Conservation (phyloP, 345 rosid species). For the Corchorus olitorius region DNA sequence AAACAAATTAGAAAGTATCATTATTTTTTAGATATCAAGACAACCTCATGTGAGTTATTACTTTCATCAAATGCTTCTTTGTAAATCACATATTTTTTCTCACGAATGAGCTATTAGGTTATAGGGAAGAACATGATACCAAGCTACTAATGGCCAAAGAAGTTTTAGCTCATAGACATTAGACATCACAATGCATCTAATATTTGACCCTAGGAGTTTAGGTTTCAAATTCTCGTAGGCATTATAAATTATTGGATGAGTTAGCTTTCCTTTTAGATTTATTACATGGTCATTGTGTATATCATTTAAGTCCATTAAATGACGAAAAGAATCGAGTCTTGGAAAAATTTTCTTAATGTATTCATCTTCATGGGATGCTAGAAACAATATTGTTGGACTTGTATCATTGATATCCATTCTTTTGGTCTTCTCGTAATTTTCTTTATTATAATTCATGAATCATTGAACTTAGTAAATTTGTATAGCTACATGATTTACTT, state of each 20-base stretch:
- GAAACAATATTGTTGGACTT: no score
- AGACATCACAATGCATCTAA: neutral
- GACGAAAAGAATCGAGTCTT: no score
- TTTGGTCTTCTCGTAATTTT: no score
- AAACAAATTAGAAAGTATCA: no score
- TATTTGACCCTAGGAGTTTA: neutral
- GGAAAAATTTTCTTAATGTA: no score
- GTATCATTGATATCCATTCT: no score
- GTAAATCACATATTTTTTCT: neutral
- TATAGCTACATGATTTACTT: no score
- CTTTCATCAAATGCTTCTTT: neutral
- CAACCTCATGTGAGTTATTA: neutral
- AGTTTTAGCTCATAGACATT: neutral
- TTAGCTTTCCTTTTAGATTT: neutral
- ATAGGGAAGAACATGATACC: neutral
- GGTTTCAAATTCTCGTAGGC: neutral
- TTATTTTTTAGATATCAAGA: neutral
- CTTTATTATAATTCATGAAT: no score
- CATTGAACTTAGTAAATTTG: no score
- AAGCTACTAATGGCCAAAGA: neutral
- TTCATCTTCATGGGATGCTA: no score
- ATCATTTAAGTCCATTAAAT: no score
- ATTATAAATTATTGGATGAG: neutral
- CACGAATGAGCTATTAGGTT: conserved; percentile 3
- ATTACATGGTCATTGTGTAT: neutral